phyloP scores from a whole-genome alignment of 2,329 filamentous ascomycete species.

The Fusarium brevicatenulatum region DNA sequence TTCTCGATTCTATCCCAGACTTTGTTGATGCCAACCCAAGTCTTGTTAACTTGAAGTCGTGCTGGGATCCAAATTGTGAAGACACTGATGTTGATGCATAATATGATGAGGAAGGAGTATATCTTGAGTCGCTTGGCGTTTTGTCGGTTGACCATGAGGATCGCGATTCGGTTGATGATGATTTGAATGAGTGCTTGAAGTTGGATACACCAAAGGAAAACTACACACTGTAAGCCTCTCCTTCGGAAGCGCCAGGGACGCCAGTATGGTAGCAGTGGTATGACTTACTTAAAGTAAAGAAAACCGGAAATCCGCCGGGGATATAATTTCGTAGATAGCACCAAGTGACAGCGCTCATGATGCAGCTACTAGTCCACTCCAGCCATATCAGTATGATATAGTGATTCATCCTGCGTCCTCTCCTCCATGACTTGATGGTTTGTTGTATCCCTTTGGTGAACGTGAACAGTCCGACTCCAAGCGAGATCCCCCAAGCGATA shows the following conservation, averaged over 20 bases:
- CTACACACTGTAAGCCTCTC: conserved; percentile 9
- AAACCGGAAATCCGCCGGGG: conserved; percentile 38
- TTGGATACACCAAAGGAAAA: conserved; percentile 53
- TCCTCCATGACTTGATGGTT: conserved; percentile 39
- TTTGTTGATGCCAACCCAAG: conserved; percentile 57
- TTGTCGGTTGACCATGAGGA: conserved; percentile 56
- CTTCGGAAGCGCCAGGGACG: neutral
- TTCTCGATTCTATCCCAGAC: conserved; percentile 66
- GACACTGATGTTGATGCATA: conserved; percentile 61
- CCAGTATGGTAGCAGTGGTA: neutral
- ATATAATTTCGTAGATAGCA: conserved; percentile 41
- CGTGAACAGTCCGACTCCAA: conserved; percentile 43
- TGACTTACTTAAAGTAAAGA: conserved; percentile 36
- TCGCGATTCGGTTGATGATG: conserved; percentile 64
- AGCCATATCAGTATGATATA: conserved; percentile 42
- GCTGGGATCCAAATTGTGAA: conserved; percentile 66
- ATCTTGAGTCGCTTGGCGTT: conserved; percentile 56
- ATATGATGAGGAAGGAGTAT: conserved; percentile 55
- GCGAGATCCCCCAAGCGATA: conserved; percentile 44
- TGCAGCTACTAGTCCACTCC: conserved; percentile 39
- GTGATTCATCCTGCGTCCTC: conserved; percentile 34
- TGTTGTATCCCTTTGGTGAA: conserved; percentile 37
- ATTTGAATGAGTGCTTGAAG: conserved; percentile 65
- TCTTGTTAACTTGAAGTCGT: conserved; percentile 54
- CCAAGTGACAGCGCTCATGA: conserved; percentile 44